Evolutionary conservation across 192 early-diverging fungal genomes (phyloP).

Genomic region (Gonapodya sp.): DNA sequence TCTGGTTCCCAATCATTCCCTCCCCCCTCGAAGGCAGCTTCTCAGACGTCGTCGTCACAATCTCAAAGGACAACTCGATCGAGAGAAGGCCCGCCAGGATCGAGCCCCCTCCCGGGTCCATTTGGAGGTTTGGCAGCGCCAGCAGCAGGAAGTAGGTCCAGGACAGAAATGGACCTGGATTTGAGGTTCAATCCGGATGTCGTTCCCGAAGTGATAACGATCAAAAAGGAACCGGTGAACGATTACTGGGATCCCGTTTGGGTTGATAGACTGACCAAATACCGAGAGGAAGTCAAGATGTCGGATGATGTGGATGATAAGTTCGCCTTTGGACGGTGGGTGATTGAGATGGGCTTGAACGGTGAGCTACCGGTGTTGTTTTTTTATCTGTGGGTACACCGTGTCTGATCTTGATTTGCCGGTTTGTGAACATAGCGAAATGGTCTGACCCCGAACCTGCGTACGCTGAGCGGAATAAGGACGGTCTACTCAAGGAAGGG

Average conservation of each 20-base stretch:
- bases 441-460: constrained; percentile 42
- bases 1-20: background rate
- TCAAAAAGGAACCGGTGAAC: background rate
- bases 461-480: background rate
- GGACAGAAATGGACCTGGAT: background rate
- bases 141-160: background rate
- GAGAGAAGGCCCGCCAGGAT: background rate
- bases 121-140: background rate
- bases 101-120: background rate
- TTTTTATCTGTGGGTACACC: background rate
- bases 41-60: too few species aligned
- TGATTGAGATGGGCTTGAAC: constrained; percentile 69
- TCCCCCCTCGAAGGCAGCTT: too few species aligned
- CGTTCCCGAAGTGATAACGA: background rate
- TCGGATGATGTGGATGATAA: constrained; percentile 69
- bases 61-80: background rate
- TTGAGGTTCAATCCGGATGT: background rate
- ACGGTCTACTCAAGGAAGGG: constrained; percentile 48
- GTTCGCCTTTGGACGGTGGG: constrained; percentile 78
- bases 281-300: constrained; percentile 66
- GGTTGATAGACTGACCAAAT: constrained; percentile 26
- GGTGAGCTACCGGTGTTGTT: constrained; percentile 30
- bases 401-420: constrained; percentile 3
- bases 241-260: background rate
- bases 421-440: constrained; percentile 19